Percentiles rank a stretch among this genome's conserved stretches.
Evolutionary conservation across 805 yeast genomes (phyloP).

Genomic region (Schwanniomyces occidentalis): DNA sequence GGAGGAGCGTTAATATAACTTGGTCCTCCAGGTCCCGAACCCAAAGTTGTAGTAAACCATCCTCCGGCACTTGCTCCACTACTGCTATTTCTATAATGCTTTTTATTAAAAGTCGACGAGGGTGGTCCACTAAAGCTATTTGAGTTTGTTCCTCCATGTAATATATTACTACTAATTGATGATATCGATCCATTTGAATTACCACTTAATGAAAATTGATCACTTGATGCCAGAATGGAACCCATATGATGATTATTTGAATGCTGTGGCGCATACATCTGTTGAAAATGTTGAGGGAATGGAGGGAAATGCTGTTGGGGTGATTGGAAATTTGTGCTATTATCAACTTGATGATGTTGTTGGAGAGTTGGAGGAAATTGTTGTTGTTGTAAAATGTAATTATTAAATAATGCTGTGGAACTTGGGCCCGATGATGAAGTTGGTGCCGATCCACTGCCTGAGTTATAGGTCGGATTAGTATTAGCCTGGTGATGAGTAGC

Average conservation of each 20-base stretch:
- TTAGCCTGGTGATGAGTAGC: constrained; percentile 7
- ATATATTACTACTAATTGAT: constrained; percentile 8
- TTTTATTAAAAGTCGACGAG: not conserved
- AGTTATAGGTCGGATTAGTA: not conserved
- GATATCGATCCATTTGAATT: constrained; percentile 11
- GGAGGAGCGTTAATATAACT: no score
- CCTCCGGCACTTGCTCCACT: constrained; percentile 1
- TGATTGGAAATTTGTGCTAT: not conserved
- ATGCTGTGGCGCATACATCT: not conserved
- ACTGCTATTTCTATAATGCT: not conserved
- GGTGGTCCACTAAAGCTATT: constrained; percentile 7
- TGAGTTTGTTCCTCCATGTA: constrained; percentile 2
- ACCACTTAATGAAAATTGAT: constrained; percentile 10
- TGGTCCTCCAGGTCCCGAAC: no score
- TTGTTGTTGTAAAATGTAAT: constrained; percentile 11
- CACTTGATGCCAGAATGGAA: constrained; percentile 13
- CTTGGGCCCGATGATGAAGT: constrained; percentile 3
- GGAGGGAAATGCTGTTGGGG: constrained; percentile 11
- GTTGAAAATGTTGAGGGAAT: constrained; percentile 11
- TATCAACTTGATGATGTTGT: constrained; percentile 12
- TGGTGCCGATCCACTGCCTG: constrained; percentile 3
- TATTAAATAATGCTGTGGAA: constrained; percentile 9
- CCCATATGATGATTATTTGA: constrained; percentile 5
- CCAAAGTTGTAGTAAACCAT: not conserved
- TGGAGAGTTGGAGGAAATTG: constrained; percentile 8